Base-by-base conservation (phyloP, 805 yeast species). In the Metschnikowia corniflorae region DNA sequence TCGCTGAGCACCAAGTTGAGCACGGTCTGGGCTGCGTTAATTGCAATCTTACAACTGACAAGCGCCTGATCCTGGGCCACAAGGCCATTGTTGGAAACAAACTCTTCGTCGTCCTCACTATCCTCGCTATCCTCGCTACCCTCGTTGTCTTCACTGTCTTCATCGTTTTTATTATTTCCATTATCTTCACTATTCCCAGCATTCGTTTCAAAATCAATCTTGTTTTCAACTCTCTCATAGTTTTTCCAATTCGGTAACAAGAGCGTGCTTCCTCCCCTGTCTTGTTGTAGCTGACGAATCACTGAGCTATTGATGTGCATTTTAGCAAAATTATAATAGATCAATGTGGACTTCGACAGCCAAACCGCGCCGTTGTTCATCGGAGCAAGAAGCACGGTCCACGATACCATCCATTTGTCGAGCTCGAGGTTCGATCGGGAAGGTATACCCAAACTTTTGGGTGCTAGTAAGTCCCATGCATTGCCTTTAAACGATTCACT, bases 341-440 rank as follows among this genome's bases (percentile, higher is more conserved):
- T 75, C 40, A 81, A 61, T 0, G 86, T 80, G 1, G 84, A 78
- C 49, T 81, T 81, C 1, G 83, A 73, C 7, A 83, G 75, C 88
- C 88, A 81, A 8, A 68, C 70, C 0, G 70, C 59, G 2, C 71
- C 71, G 25, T 78, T 75, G 33, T 69, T 70, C 31, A 76, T 69
- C 1, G 85, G 83, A 3, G 83, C 75, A 15, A 81, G 58, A 26
- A 80, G 56, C 8, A 82, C 84, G 0, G 88, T 78, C 88, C 88
- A 81, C 15, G 81, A 80, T 4, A 81, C 85, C 86, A 81, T 81
- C 88, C 88, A 81, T 55, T 74, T 78, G 50, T 81, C 88, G 24
- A 81, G 58, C 40, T 80, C 85, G 39, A 81, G 57, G 51, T 81
- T 81, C 6, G 80, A 71, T 46, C 73, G 75, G 52, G 83, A 80